Percentiles rank a stretch among this genome's conserved stretches.
phyloP scores from a whole-genome alignment of 306 rosid species.

The Fragaria nilgerrensis region DNA sequence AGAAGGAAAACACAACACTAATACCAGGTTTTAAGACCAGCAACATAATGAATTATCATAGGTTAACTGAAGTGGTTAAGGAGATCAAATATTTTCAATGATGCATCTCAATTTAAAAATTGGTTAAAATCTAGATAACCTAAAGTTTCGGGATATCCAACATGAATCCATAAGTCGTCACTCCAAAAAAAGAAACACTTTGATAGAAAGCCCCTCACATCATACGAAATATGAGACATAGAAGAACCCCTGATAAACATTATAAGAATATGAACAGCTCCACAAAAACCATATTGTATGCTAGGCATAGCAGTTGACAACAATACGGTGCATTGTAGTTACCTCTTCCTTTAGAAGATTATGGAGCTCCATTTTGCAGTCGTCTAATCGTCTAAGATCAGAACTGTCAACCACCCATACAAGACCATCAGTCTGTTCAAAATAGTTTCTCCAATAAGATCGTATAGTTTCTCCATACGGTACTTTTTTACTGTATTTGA shows the following conservation, averaged over 20 bases:
- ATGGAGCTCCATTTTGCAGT: conserved; percentile 81
- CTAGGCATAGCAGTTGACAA: neutral
- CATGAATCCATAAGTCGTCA: too few species aligned
- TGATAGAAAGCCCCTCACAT: neutral
- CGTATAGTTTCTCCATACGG: too few species aligned
- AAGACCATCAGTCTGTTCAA: conserved; percentile 88
- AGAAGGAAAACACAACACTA: too few species aligned
- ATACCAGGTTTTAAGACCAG: too few species aligned
- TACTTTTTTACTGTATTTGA: too few species aligned
- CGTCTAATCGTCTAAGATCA: conserved; percentile 79
- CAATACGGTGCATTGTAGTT: neutral
- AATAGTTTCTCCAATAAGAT: conserved; percentile 93
- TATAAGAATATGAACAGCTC: neutral
- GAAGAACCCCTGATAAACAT: neutral
- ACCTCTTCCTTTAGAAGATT: conserved; percentile 94
- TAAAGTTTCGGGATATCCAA: too few species aligned
- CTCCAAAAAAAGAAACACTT: neutral
- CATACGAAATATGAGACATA: neutral
- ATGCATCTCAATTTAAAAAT: too few species aligned
- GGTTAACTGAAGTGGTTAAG: too few species aligned
- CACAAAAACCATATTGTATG: neutral
- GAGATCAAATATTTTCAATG: too few species aligned
- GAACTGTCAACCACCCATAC: conserved; percentile 96
- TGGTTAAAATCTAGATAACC: too few species aligned
- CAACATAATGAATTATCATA: too few species aligned